A percentile compares a stretch with the other conserved stretches of the same genome.
Evolutionary conservation across 352 stramenopile genomes (phyloP).

Genomic region (Globisporangium megalacanthum): DNA sequence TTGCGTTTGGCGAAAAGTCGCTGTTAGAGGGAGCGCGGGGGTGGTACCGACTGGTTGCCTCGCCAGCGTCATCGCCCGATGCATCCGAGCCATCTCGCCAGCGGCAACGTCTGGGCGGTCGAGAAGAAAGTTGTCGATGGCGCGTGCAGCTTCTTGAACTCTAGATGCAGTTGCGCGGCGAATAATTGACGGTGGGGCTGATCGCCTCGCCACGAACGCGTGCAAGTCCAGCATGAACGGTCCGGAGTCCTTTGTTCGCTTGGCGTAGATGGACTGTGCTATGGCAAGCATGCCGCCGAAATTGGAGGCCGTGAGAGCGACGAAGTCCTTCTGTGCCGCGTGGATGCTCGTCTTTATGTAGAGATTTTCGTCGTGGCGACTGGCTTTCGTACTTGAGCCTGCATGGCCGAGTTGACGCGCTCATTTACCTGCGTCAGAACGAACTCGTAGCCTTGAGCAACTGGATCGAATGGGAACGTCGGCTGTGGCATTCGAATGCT

Average conservation of each 20-base stretch:
- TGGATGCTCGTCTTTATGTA: background rate
- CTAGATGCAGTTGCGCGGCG: background rate
- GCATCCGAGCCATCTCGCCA: constrained; percentile 11
- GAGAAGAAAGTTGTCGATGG: background rate
- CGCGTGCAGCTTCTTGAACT: background rate
- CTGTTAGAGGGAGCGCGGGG: background rate
- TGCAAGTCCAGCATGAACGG: background rate
- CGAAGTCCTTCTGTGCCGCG: background rate
- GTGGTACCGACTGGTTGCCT: constrained; percentile 6
- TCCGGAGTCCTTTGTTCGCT: background rate
- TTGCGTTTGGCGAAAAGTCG: no score
- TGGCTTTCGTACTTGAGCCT: background rate
- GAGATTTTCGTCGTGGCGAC: background rate
- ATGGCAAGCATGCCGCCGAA: background rate
- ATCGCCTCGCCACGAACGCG: background rate
- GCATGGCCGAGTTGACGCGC: no score
- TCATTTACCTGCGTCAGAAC: no score
- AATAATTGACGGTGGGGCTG: background rate
- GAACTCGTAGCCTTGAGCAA: no score
- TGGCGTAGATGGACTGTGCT: background rate
- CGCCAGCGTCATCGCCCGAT: constrained; percentile 10
- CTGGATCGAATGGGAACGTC: no score
- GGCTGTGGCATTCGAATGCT: no score
- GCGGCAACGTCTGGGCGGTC: constrained; percentile 3
- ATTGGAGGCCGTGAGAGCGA: background rate